Base-by-base conservation (phyloP, 2,329 filamentous ascomycete species). In the Fusarium clavum region DNA sequence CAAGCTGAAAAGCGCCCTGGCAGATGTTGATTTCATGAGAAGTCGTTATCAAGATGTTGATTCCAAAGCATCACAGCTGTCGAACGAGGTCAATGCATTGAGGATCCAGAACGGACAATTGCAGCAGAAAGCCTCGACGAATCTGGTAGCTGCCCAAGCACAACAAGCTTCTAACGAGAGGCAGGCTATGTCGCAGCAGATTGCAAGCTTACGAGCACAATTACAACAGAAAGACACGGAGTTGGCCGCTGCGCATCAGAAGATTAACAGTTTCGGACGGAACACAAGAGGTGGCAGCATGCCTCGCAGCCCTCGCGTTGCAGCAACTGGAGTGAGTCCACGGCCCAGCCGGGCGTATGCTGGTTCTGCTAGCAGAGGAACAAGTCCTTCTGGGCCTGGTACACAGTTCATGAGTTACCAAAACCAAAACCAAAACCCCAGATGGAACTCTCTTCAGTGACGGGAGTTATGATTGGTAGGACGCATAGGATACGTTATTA, bases 31-130 rank as follows among this genome's bases (percentile, higher is more conserved):
- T 3, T 92, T 89, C 72, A 80, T 84, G 14, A 85, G 87, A 55
- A 82, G 83, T 6, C 81, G 84, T 12, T 92, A 92, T 72, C 90
- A 91, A 71, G 81, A 85, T 24, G 84, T 86, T 2, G 88, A 87
- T 11, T 82, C 83, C 32, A 77, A 81, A 2, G 84, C 83, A 4
- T 79, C 80, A 16, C 80, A 82, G 18, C 77, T 88, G 5, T 78
- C 79, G 22, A 73, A 78, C 3, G 84, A 88, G 71, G 86, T 86
- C 68, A 77, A 77, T 20, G 78, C 81, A 10, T 80, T 90, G 4
- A 80, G 81, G 55, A 75, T 73, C 12, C 77, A 80, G 27, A 78
- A 84, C 18, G 77, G 78, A 22, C 79, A 82, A 7, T 80, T 88
- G 3, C 71, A 76, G 48, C 79, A 78, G 43, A 81, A 78, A 57